Evolutionary conservation across 805 yeast species (phyloP).

Genomic region (Metschnikowia bowlesiae): DNA sequence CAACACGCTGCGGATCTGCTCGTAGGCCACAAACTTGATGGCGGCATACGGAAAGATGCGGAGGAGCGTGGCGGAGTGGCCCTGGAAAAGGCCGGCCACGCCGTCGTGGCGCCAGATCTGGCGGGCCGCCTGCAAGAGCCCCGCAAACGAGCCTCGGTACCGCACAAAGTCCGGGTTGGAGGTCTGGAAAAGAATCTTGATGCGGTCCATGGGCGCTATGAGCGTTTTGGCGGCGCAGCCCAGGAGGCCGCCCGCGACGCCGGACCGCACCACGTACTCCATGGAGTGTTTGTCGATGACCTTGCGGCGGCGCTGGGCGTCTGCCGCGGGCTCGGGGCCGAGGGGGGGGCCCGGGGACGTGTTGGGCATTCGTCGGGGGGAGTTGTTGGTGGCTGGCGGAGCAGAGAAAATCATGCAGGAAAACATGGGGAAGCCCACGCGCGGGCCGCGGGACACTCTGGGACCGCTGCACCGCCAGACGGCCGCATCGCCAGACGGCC

Average conservation of each 20-base stretch:
- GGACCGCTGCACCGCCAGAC: no score
- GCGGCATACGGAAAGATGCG: slow-evolving; percentile 97
- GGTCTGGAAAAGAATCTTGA: slow-evolving; percentile 92
- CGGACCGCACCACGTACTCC: slow-evolving; percentile 79
- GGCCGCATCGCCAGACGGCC: no score
- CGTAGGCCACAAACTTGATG: slow-evolving; percentile 92
- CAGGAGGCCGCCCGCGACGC: slow-evolving; percentile 91
- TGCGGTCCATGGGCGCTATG: slow-evolving; percentile 93
- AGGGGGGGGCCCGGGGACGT: neutral
- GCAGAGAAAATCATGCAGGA: slow-evolving; percentile 1
- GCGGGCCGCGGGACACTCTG: neutral
- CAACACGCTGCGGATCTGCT: slow-evolving; percentile 75
- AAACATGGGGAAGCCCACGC: slow-evolving; percentile 2
- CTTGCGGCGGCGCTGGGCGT: slow-evolving; percentile 6
- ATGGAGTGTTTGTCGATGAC: slow-evolving; percentile 62
- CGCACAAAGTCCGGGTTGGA: slow-evolving; percentile 82
- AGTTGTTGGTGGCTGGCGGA: neutral
- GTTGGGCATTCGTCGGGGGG: neutral
- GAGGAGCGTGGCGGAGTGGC: slow-evolving; percentile 88
- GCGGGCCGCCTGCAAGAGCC: slow-evolving; percentile 67
- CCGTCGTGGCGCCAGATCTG: slow-evolving; percentile 71
- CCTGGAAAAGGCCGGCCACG: slow-evolving; percentile 77
- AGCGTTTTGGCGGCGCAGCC: slow-evolving; percentile 95
- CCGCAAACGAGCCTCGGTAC: slow-evolving; percentile 75
- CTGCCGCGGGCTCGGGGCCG: neutral